A percentile compares a stretch with the other conserved stretches of the same genome.
These are phyloP conservation scores for Alternaria incomplexa DNA, from an alignment of 2,329 filamentous ascomycete genomes.

Conservation along the genomic window DNA sequence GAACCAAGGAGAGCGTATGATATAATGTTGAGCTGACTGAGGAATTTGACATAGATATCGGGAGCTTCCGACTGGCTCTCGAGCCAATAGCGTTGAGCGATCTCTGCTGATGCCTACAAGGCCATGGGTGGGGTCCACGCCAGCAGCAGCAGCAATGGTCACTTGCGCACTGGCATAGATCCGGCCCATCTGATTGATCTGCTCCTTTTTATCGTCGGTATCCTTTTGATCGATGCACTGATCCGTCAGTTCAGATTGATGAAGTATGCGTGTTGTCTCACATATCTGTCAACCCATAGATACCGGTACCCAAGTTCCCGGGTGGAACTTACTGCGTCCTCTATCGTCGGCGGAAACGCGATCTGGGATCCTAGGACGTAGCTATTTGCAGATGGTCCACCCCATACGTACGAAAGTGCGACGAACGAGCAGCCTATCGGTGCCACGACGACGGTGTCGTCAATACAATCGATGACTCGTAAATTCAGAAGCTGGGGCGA, in stretches of 20 bases:
- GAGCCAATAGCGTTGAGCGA: accelerated
- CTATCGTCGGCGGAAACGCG: not conserved
- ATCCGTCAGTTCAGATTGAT: not conserved
- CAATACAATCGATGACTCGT: not conserved
- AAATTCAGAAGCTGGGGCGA: not conserved
- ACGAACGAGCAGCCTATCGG: not conserved
- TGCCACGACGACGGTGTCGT: accelerated
- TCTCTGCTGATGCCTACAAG: not conserved
- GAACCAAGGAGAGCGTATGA: not conserved
- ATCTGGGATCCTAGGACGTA: not conserved
- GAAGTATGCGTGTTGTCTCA: accelerated
- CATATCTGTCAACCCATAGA: not conserved
- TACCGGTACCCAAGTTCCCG: not conserved
- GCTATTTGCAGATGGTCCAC: not conserved
- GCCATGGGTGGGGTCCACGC: not conserved
- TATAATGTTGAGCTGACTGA: accelerated
- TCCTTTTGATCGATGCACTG: not conserved
- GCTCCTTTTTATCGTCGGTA: accelerated
- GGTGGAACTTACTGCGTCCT: not conserved
- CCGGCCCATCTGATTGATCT: not conserved
- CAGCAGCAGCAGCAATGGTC: not conserved
- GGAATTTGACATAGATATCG: accelerated
- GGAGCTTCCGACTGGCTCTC: not conserved
- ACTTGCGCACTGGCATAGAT: not conserved
- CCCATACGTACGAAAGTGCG: not conserved